Conservation (phyloP, 2,329 filamentous ascomycete genomes). For the Ceratocystis cubensis region DNA sequence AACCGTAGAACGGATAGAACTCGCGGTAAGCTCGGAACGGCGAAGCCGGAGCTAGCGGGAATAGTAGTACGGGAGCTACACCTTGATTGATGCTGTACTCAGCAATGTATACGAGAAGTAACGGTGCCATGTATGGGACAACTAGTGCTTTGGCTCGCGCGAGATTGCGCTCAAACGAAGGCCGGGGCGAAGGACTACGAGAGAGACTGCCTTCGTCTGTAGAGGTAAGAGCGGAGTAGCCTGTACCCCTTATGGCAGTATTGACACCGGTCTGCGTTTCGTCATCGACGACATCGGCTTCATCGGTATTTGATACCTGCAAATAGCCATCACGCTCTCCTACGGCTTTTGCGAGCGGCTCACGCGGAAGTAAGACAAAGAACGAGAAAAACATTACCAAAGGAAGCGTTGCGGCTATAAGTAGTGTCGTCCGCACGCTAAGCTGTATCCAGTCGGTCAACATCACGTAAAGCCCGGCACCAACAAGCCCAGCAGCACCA, state of each 20-base stretch:
- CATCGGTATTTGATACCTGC: slow-evolving; percentile 27
- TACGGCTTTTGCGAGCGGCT: slow-evolving; percentile 42
- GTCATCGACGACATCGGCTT: slow-evolving; percentile 34
- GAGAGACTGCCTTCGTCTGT: slow-evolving; percentile 21
- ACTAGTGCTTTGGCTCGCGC: slow-evolving; percentile 58
- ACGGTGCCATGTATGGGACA: slow-evolving; percentile 72
- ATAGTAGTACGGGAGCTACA: slow-evolving; percentile 78
- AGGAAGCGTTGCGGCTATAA: slow-evolving; percentile 69
- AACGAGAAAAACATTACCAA: slow-evolving; percentile 74
- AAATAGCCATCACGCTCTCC: slow-evolving; percentile 37
- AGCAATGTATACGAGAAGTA: slow-evolving; percentile 84
- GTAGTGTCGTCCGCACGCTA: slow-evolving; percentile 58
- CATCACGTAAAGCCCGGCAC: slow-evolving; percentile 76
- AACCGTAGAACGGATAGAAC: slow-evolving; percentile 91
- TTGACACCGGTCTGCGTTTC: slow-evolving; percentile 29
- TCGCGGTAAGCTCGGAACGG: slow-evolving; percentile 72
- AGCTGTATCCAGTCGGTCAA: slow-evolving; percentile 71
- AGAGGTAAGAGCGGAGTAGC: not conserved
- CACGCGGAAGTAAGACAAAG: slow-evolving; percentile 65
- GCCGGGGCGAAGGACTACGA: not conserved
- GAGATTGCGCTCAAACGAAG: slow-evolving; percentile 36
- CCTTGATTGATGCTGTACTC: slow-evolving; percentile 96
- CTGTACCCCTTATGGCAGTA: slow-evolving; percentile 31
- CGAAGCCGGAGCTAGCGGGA: slow-evolving; percentile 54
- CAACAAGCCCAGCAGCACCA: slow-evolving; percentile 74